A percentile compares a stretch with the other conserved stretches of the same genome.
Evolutionary conservation across 805 yeast species (phyloP).

Genomic region (Ogataea polymorpha): DNA sequence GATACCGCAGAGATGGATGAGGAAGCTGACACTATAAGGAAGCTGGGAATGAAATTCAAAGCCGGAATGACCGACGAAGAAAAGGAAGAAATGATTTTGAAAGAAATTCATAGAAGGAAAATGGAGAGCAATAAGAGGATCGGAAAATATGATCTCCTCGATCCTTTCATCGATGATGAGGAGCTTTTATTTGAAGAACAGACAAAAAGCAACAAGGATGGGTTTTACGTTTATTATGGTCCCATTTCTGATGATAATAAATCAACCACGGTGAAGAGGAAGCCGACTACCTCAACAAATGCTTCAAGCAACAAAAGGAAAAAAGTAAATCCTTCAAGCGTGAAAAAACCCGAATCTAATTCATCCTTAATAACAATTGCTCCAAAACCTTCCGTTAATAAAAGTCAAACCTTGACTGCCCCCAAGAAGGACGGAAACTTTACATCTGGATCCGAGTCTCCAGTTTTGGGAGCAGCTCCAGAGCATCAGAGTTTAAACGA

Average conservation of each 20-base stretch:
- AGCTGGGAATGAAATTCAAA: constrained; percentile 28
- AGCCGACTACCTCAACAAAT: background rate
- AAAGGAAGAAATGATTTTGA: constrained; percentile 31
- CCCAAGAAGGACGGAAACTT: no score
- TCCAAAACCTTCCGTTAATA: constrained; percentile 1
- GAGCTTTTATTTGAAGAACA: constrained; percentile 93
- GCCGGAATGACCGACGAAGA: constrained; percentile 34
- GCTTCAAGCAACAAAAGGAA: constrained; percentile 3
- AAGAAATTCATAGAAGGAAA: constrained; percentile 36
- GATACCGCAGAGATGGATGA: constrained; percentile 32
- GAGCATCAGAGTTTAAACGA: no score
- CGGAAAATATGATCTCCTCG: constrained; percentile 88
- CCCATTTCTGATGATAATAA: constrained; percentile 62
- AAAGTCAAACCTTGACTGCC: no score
- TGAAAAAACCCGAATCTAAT: constrained; percentile 5
- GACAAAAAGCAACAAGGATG: constrained; percentile 88
- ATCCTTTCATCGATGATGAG: constrained; percentile 95
- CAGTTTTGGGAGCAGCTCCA: no score
- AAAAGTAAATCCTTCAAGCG: background rate
- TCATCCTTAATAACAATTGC: constrained; percentile 12
- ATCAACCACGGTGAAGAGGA: constrained; percentile 6
- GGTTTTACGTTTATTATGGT: constrained; percentile 94
- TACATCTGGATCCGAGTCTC: no score
- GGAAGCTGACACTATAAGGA: constrained; percentile 34
- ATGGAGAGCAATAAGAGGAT: constrained; percentile 63